Conservation (phyloP, 2,329 filamentous ascomycete genomes). For the Fusarium tuaranense region DNA sequence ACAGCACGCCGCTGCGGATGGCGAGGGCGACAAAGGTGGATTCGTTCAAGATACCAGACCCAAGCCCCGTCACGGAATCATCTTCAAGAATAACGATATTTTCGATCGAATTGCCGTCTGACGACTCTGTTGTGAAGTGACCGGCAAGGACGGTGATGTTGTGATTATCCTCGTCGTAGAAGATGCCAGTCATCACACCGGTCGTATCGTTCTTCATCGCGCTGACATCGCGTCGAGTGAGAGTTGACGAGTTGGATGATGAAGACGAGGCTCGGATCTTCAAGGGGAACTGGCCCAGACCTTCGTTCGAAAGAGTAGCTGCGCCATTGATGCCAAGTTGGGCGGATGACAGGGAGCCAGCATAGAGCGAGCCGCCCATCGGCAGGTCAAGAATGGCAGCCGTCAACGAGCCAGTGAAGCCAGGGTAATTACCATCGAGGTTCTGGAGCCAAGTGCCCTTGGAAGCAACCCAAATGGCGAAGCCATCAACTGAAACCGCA, state of each 20-base stretch:
- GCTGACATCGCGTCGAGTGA: slow-evolving; percentile 61
- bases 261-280: slow-evolving; percentile 57
- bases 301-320: slow-evolving; percentile 69
- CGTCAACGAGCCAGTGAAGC: slow-evolving; percentile 79
- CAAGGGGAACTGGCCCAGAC: slow-evolving; percentile 68
- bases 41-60: slow-evolving; percentile 72
- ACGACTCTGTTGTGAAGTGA: slow-evolving; percentile 79
- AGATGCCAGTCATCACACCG: slow-evolving; percentile 82
- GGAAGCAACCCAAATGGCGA: slow-evolving; percentile 93
- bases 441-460: slow-evolving; percentile 89
- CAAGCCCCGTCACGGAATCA: slow-evolving; percentile 79
- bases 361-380: slow-evolving; percentile 75
- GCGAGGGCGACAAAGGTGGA: slow-evolving; percentile 82
- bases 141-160: slow-evolving; percentile 92
- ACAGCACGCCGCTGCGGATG: slow-evolving; percentile 75
- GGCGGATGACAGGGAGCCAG: slow-evolving; percentile 84
- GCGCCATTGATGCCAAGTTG: slow-evolving; percentile 79
- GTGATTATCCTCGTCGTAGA: slow-evolving; percentile 75
- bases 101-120: slow-evolving; percentile 77
- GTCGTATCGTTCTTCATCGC: slow-evolving; percentile 58
- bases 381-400: slow-evolving; percentile 75
- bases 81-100: slow-evolving; percentile 89
- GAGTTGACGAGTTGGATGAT: slow-evolving; percentile 50
- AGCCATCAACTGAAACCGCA: slow-evolving; percentile 74
- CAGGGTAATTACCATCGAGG: slow-evolving; percentile 71